Percentiles rank a stretch among this genome's conserved stretches.
These are phyloP conservation scores for Maudiozyma pseudohumilis DNA, from an alignment of 805 yeast genomes.

Conservation along the genomic window DNA sequence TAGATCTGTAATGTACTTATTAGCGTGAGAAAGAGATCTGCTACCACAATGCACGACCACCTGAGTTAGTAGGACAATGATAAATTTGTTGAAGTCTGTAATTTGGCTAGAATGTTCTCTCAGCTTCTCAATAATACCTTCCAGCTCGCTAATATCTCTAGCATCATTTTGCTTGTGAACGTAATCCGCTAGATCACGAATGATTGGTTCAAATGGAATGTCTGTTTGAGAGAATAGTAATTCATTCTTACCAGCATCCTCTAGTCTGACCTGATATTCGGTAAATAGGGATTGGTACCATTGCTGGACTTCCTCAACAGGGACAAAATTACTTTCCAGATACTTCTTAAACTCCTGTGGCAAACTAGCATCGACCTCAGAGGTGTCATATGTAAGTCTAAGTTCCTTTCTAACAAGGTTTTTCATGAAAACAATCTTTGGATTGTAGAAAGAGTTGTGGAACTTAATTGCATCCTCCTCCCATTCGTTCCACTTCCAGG, in stretches of 20 bases:
- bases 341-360: slow-evolving; percentile 46
- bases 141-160: slow-evolving; percentile 26
- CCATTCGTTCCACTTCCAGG: slow-evolving; percentile 99
- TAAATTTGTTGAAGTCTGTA: slow-evolving; percentile 33
- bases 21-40: slow-evolving; percentile 73
- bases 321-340: slow-evolving; percentile 36
- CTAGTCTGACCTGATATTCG: slow-evolving; percentile 18
- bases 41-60: slow-evolving; percentile 75
- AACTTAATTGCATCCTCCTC: slow-evolving; percentile 42
- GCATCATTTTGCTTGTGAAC: slow-evolving; percentile 28
- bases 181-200: slow-evolving; percentile 32
- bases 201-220: slow-evolving; percentile 30
- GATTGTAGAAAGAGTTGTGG: slow-evolving; percentile 47
- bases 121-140: slow-evolving; percentile 23
- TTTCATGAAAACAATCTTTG: slow-evolving; percentile 60
- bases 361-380: slow-evolving; percentile 61
- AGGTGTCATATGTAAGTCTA: slow-evolving; percentile 59
- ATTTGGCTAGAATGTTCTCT: slow-evolving; percentile 24
- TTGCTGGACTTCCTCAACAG: slow-evolving; percentile 26
- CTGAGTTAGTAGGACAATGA: slow-evolving; percentile 57
- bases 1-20: slow-evolving; percentile 40
- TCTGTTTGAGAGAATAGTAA: slow-evolving; percentile 32
- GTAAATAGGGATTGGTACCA: slow-evolving; percentile 31
- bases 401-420: slow-evolving; percentile 79
- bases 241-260: slow-evolving; percentile 27